A percentile compares a stretch with the other conserved stretches of the same genome.
These are phyloP conservation scores for Hymenoscyphus salicellus DNA, from an alignment of 2,329 filamentous ascomycete genomes.

Conservation along the genomic window DNA sequence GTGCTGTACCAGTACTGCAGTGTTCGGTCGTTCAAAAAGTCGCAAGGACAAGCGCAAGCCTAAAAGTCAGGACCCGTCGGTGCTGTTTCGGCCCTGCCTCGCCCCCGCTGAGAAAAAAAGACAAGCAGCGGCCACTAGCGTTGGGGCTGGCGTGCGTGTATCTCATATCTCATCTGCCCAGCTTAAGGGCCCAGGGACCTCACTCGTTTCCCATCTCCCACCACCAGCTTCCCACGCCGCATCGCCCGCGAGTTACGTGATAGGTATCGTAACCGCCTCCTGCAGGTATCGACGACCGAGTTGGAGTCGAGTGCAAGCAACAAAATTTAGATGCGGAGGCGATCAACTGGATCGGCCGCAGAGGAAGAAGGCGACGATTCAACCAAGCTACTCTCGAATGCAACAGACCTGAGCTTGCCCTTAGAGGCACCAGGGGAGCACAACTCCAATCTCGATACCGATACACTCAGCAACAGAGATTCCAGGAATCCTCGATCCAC, in stretches of 20 bases:
- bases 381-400: constrained; percentile 18
- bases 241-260: constrained; percentile 4
- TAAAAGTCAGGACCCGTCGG: background rate
- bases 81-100: background rate
- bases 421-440: constrained; percentile 21
- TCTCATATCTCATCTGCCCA: background rate
- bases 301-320: constrained; percentile 23
- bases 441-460: constrained; percentile 17
- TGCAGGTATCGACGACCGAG: constrained; percentile 24
- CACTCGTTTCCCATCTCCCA: constrained; percentile 9
- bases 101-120: background rate
- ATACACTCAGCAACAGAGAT: constrained; percentile 21
- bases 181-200: background rate
- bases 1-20: background rate
- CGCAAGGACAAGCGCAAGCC: background rate
- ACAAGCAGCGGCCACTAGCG: background rate
- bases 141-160: background rate
- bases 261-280: constrained; percentile 15
- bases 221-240: constrained; percentile 7
- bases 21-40: background rate
- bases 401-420: constrained; percentile 19
- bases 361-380: constrained; percentile 37
- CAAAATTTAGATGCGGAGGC: constrained; percentile 37
- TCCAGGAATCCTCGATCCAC: constrained; percentile 22
- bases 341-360: constrained; percentile 36